Base-by-base conservation (phyloP, 2,329 filamentous ascomycete genomes). In the Cyphellophora europaea region DNA sequence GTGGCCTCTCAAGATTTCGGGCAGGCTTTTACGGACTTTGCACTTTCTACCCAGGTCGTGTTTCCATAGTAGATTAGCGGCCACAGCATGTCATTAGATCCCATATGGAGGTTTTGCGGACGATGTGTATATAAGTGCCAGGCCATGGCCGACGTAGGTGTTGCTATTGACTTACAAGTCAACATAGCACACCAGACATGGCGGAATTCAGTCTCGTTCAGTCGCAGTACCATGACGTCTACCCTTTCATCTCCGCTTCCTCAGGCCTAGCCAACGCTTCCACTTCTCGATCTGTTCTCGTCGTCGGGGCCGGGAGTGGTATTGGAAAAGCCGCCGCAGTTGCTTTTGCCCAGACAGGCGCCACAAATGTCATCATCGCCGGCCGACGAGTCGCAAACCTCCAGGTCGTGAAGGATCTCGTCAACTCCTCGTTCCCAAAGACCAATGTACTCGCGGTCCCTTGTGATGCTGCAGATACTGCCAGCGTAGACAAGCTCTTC, bases 281-380 rank as follows among this genome's bases (percentile, higher is more conserved):
- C 21, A 25, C 8, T 8, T 8, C 8, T 8, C 8, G n/a, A 25
- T 25, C 21, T 25, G 21, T 25, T n/a, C 21, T 25, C 21, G n/a
- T 25, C 21, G 8, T 25, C 21, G 21, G 21, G 8, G 21, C 8
- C 21, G 21, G 21, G n/a, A 8, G 8, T 8, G 32, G 19, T 30
- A 38, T 38, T 30, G 36, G 36, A 6, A 35, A 35, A 27, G 32
- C 36, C 19, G 34, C 32, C 10, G 36, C 36, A 8, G 19, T 35
- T 13, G 36, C 36, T 8, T 38, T 38, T 19, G 36, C 32, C 3
- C 5, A 27, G 14, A 32, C 32, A 15, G 18, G 11, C 15, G 36
- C 31, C 25, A 15, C 23, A 3, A 19, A 17, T 4, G 32, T 38
- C 5, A 16, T 38, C 12, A 38, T 38, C 17, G 25, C 18, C 12